Conservation (phyloP, 2,329 filamentous ascomycete genomes). For the Thielaviopsis euricoi region DNA sequence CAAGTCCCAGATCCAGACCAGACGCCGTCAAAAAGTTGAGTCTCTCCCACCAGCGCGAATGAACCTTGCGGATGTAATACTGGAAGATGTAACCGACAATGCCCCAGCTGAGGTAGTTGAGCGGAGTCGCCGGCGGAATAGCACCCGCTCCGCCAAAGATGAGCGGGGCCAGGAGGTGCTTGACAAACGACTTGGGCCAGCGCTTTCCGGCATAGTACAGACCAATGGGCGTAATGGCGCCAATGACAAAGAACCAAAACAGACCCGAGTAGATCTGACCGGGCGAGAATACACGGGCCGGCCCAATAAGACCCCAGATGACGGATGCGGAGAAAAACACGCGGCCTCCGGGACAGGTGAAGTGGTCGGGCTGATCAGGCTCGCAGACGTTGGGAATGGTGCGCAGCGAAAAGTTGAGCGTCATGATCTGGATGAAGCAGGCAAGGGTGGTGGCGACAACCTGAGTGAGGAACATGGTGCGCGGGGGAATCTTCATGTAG, state of each 20-base stretch:
- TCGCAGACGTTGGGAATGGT: constrained; percentile 50
- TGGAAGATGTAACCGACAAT: constrained; percentile 57
- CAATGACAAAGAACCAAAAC: constrained; percentile 42
- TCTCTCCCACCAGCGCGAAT: constrained; percentile 55
- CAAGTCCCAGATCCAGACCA: constrained; percentile 51
- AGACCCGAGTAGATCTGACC: constrained; percentile 45
- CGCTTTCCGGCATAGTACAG: constrained; percentile 33
- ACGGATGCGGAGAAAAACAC: constrained; percentile 51
- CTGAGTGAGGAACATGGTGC: constrained; percentile 50
- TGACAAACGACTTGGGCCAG: constrained; percentile 32
- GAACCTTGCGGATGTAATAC: constrained; percentile 44
- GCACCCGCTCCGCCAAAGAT: constrained; percentile 42
- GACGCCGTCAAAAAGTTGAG: constrained; percentile 59
- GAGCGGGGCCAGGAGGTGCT: constrained; percentile 42
- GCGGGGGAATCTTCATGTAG: constrained; percentile 56
- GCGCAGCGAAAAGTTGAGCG: constrained; percentile 43
- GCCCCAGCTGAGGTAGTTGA: constrained; percentile 62
- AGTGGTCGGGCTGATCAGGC: constrained; percentile 36
- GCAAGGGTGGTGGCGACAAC: constrained; percentile 49
- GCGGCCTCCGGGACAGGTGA: constrained; percentile 45
- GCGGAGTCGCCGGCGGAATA: constrained; percentile 51
- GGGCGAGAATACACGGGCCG: constrained; percentile 45
- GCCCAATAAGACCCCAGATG: constrained; percentile 52
- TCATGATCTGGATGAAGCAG: constrained; percentile 47
- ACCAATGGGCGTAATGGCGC: constrained; percentile 33